Conservation (phyloP, 495 filamentous ascomycete species). For the Hypoxylon crocopeplum region DNA sequence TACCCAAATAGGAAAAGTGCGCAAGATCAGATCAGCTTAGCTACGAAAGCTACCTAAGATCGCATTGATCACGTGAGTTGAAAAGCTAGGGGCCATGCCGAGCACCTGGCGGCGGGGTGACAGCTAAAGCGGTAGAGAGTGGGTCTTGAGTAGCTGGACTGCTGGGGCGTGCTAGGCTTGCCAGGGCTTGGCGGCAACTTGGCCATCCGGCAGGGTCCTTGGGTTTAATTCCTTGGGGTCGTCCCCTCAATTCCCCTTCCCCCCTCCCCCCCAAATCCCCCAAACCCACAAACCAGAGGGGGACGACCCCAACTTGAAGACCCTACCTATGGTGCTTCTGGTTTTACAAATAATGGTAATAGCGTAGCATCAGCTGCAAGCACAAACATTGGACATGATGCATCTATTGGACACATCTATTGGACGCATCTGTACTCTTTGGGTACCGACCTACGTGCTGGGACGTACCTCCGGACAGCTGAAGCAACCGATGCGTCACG, state of each 20-base stretch:
- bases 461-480: neutral
- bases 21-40: constrained; percentile 22
- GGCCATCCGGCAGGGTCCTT: constrained; percentile 19
- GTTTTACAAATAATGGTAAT: constrained; percentile 41
- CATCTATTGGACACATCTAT: neutral
- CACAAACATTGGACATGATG: constrained; percentile 2
- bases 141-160: too few relatives aligned
- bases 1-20: too few relatives aligned
- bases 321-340: constrained; percentile 30
- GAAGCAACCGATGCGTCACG: constrained; percentile 14
- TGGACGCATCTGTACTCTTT: constrained; percentile 4
- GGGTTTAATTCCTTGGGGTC: too few relatives aligned
- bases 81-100: too few relatives aligned
- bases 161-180: neutral
- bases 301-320: neutral
- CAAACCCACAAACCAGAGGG: neutral
- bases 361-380: constrained; percentile 24
- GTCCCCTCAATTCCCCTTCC: too few relatives aligned
- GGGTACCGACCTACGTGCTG: neutral
- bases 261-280: too few relatives aligned
- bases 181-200: constrained; percentile 12
- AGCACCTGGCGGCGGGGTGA: too few relatives aligned
- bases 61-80: too few relatives aligned
- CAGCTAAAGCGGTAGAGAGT: too few relatives aligned
- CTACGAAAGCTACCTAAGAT: neutral